Conservation (phyloP, 2,329 filamentous ascomycete genomes). For the Aspergillus sp. region DNA sequence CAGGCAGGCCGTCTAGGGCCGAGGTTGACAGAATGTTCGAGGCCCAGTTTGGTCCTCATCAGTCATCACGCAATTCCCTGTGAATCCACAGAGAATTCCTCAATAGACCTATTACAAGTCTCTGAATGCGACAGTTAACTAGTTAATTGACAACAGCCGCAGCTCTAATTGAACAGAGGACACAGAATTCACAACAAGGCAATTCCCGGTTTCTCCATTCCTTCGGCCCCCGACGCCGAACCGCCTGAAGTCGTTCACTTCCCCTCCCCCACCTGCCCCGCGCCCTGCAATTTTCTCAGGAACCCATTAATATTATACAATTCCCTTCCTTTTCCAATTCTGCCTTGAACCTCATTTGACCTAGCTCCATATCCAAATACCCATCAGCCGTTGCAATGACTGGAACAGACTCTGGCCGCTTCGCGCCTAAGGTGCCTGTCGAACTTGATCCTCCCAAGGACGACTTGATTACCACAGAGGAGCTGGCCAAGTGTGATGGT, state of each 20-base stretch:
- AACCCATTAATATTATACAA: constrained; percentile 2
- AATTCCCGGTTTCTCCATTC: constrained; percentile 12
- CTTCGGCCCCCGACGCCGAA: constrained; percentile 14
- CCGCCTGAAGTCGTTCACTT: background rate
- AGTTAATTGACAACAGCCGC: background rate
- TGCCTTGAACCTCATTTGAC: background rate
- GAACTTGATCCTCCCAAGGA: constrained; percentile 79
- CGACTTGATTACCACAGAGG: constrained; percentile 77
- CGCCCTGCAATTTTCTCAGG: constrained; percentile 12
- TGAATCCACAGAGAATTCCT: background rate
- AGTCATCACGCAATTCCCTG: background rate
- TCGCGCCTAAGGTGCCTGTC: constrained; percentile 43
- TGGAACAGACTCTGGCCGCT: constrained; percentile 36
- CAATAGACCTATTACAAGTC: background rate
- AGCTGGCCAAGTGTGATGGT: constrained; percentile 83
- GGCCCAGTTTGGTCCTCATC: background rate
- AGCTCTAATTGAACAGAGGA: background rate
- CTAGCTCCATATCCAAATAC: background rate
- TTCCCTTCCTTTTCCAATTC: background rate
- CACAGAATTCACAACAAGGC: background rate
- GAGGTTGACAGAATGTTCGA: constrained; percentile 1
- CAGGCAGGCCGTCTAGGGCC: background rate
- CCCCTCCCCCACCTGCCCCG: constrained; percentile 27
- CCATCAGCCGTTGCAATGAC: constrained; percentile 24
- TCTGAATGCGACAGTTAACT: background rate